Evolutionary conservation across 441 rosid species (phyloP), one percentile per base, ranked within the genome.

Genomic region (Aquilaria agallochum): DNA sequence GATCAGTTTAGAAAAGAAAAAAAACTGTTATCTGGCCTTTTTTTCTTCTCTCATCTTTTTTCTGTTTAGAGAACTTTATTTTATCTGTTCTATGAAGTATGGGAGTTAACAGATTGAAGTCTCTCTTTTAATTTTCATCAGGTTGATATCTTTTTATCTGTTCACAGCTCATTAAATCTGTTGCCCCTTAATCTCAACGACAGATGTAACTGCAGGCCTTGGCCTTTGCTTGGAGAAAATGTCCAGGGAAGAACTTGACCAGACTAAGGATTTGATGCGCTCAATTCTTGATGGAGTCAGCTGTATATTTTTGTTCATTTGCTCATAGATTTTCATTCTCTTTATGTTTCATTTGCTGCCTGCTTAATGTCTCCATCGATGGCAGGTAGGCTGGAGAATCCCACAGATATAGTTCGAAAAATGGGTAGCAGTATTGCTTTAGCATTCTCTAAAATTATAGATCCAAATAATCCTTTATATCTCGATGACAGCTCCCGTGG

Each of bases 371-470:
- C 54, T 68, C 74, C 67, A 31, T 76, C 64, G 55, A 69, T 78
- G 71, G 64, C 91, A 95, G 98, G 87, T 74, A 92, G 99, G 77
- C 84, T 95, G 69, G 99, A 92, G 76, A 89, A 78, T 76, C 98
- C 98, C 63, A 73, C 78, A 69, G 79, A 83, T 79, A 66, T 83
- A 54, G 68, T 89, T 54, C 77, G 97, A 70, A 95, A 83, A 87
- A 95, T 92, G 99, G 98, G 90, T 33, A 82, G 95, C 80, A 70
- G 80, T 76, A 73, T 95, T 13, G 99, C 98, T 65, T 82, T 92
- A 56, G 74, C 74, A 64, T 89, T 95, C 77, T 95, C 99, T 52
- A 88, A 83, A 83, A 84, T 86, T 55, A 83, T 95, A 59, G 97
- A 89, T 77, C 99, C 98, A 31, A 83, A 79, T 64, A 92, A 83